Base-by-base conservation (phyloP, 2,329 filamentous ascomycete species). In the Westerdykella aurantiaca region DNA sequence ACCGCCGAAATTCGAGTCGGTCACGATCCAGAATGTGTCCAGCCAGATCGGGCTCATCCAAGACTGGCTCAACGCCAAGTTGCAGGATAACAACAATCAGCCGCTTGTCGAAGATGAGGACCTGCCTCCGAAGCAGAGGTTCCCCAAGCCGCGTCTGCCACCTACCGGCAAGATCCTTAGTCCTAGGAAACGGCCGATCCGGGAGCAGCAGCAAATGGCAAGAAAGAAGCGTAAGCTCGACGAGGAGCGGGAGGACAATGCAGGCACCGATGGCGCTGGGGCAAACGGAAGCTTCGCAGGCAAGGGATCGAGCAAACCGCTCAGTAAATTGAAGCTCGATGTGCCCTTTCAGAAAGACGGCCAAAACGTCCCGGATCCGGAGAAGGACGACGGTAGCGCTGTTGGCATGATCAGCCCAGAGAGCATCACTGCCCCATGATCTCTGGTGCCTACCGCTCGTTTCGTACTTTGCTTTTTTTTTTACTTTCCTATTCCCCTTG, bases 101-200 rank as follows among this genome's bases (percentile, higher is more conserved):
- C 82, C 88, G 35, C 77, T 98, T 52, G 74, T 95, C 41, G 93
- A 98, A 72, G 93, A 98, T 69, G 88, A 97, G 61, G 91, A 98
- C 55, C 73, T 98, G 18, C 93, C 94, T 13, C 80, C 84, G 43
- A 98, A 98, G 70, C 93, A 98, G 70, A 79, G 88, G 31, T 79
- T 79, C 56, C 76, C 77, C 22, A 80, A 79, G 56, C 77, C 77
- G 17, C 69, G 78, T 41, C 66, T 81, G 37, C 72, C 85, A 72
- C 70, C 88, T 72, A 90, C 84, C 16, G 88, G 88, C 60, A 95
- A 94, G 74, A 95, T 95, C 53, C 85, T 85, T 10, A 86, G 83
- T 41, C 87, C 88, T 25, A 82, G 89, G 56, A 95, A 94, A 71
- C 77, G 87, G 6, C 86, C 88, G 25, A 79, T 88, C 17, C 83